These are phyloP conservation scores for Detonula confervacea DNA, from an alignment of 352 stramenopile species.

Conservation along the genomic window DNA sequence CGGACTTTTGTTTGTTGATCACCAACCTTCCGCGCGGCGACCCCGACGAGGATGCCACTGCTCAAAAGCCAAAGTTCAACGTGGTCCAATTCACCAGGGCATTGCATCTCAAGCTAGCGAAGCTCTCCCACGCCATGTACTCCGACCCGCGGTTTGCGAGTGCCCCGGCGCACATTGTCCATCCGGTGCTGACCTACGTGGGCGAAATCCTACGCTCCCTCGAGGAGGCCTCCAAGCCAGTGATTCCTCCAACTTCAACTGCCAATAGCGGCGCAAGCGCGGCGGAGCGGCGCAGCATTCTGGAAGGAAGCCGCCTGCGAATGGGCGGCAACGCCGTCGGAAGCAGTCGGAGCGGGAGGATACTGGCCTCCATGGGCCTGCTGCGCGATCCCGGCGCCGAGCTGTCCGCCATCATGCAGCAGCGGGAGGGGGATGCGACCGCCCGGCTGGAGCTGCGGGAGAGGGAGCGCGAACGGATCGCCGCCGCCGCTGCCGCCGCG, in stretches of 20 bases:
- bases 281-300: too few relatives aligned
- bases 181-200: conserved; percentile 25
- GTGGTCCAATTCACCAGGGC: conserved; percentile 47
- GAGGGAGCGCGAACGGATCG: neutral
- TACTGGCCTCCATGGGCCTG: conserved; percentile 43
- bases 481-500: neutral
- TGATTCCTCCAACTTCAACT: neutral
- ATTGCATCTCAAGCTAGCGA: conserved; percentile 66
- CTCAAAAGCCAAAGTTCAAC: conserved; percentile 57
- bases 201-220: conserved; percentile 31
- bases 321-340: too few relatives aligned
- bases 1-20: conserved; percentile 60
- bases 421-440: neutral
- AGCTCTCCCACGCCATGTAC: conserved; percentile 62
- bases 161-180: conserved; percentile 66
- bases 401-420: neutral
- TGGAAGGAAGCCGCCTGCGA: too few relatives aligned
- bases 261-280: neutral
- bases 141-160: conserved; percentile 56
- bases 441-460: neutral
- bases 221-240: conserved; percentile 62
- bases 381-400: conserved; percentile 5
- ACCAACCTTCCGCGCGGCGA: conserved; percentile 23
- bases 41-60: conserved; percentile 26
- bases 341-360: conserved; percentile 19